Base-by-base conservation (phyloP, 257 asterid genomes). In the Ehretia macrophylla region DNA sequence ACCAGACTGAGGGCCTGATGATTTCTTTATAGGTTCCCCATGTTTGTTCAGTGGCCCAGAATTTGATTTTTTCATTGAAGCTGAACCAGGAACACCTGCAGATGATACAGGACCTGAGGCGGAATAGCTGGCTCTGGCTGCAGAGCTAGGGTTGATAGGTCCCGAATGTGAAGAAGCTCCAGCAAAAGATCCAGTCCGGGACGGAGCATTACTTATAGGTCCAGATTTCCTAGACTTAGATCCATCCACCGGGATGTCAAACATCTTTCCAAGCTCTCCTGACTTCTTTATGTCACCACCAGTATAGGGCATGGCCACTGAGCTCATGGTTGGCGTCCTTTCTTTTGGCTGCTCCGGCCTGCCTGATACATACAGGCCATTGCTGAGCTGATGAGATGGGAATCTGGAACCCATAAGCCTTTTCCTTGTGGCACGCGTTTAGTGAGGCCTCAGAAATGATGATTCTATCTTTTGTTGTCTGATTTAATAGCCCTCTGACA, bases 261-360 rank as follows among this genome's bases (percentile, higher is more conserved):
- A 90, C 97, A 90, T 90, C 73, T 90, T 87, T 9, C 97, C 95
- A 4, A 90, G 96, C 76, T 90, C 97, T 27, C 97, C 97, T 1
- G 97, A 90, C 72, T 73, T 90, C 73, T 90, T 90, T 42, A 85
- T 84, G 74, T 90, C 97, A 57, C 97, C 96, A 17, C 96, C 97
- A 12, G 97, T 90, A 73, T 90, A 90, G 42, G 97, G 97, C 86
- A 83, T 73, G 50, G 97, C 87, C 19, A 72, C 95, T 0, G 96
- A 84, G 71, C 93, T 81, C 84, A 83, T 81, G 38, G 95, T 84
- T 10, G 93, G 86, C 4, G 75, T 42, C 58, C 82, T 77, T 68
- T 86, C 96, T 77, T 90, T 86, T 0, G 92, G 96, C 77, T 86
- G 97, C 70, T 86, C 95, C 10, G 93, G 93, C 56, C 93, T 90